Percentiles rank a stretch among this genome's conserved stretches.
Conservation (phyloP, 2,329 filamentous ascomycete genomes). For the Ascosphaera acerosa region DNA sequence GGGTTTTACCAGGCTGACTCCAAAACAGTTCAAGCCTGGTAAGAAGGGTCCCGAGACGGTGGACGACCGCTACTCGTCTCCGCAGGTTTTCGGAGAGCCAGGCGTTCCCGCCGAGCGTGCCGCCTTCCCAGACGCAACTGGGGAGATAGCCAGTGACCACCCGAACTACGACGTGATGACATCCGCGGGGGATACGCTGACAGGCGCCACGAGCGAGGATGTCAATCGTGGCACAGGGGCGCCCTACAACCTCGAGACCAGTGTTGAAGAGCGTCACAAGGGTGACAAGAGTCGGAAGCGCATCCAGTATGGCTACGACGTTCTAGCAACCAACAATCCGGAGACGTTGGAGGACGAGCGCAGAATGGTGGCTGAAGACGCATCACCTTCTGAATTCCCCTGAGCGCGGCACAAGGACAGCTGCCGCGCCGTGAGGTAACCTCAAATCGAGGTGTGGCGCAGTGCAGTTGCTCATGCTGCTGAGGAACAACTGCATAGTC, state of each 20-base stretch:
- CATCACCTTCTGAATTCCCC: slow-evolving; percentile 1
- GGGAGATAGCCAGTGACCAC: not conserved
- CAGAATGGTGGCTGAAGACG: not conserved
- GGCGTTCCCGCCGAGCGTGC: not conserved
- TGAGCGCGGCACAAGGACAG: too few species aligned
- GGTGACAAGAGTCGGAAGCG: slow-evolving; percentile 1
- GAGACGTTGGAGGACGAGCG: not conserved
- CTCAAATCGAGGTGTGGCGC: too few species aligned
- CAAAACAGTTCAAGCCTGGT: not conserved
- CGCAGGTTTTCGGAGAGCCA: not conserved
- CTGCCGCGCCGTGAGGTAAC: too few species aligned
- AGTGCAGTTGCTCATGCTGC: too few species aligned
- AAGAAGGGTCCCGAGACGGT: not conserved
- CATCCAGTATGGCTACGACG: not conserved
- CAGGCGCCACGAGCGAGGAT: not conserved
- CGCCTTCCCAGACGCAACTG: not conserved
- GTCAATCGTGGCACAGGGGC: slow-evolving; percentile 1
- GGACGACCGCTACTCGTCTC: not conserved
- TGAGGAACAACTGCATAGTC: too few species aligned
- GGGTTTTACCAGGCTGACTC: not conserved
- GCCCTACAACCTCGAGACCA: slow-evolving; percentile 1
- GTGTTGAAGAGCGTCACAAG: slow-evolving; percentile 1
- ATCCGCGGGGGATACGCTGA: not conserved
- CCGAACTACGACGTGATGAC: not conserved
- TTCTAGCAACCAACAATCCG: not conserved